A percentile compares a stretch with the other conserved stretches of the same genome.
Conservation (phyloP, 441 rosid genomes). For the Gossypium lobatum region DNA sequence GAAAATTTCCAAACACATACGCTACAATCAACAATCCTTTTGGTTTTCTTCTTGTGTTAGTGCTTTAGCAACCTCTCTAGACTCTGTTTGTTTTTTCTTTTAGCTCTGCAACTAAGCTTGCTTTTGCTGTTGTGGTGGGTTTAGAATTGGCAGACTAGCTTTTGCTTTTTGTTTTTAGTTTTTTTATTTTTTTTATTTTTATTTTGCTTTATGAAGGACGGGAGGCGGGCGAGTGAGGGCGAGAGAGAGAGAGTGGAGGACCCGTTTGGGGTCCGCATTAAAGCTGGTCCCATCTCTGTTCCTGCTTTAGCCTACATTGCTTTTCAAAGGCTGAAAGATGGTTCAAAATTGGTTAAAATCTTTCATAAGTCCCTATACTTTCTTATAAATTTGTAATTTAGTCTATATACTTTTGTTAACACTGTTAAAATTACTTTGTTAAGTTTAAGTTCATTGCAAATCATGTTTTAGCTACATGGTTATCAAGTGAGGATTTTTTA, state of each 20-base stretch:
- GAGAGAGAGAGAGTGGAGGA: background rate
- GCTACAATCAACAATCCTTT: no score
- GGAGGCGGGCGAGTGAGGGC: background rate
- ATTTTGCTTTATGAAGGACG: no score
- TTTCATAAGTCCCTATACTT: no score
- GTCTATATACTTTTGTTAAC: no score
- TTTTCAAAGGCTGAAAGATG: conserved; percentile 13
- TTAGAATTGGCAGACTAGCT: conserved; percentile 14
- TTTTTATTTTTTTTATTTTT: no score
- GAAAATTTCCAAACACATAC: conserved; percentile 6
- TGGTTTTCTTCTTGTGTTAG: no score
- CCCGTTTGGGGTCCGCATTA: conserved; percentile 10
- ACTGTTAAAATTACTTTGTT: no score
- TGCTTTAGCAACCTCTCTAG: background rate
- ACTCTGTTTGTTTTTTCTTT: background rate
- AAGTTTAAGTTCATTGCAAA: no score
- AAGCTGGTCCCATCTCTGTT: conserved; percentile 35
- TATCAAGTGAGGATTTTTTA: no score
- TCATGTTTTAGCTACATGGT: no score
- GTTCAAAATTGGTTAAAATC: no score
- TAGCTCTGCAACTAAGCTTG: background rate
- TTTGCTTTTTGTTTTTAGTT: conserved; percentile 30
- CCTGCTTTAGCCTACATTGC: conserved; percentile 43
- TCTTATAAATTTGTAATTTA: no score
- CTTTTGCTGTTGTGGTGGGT: conserved; percentile 13